phyloP scores from a whole-genome alignment of 164 flowering plant species.

The Hamamelis virginiana region DNA sequence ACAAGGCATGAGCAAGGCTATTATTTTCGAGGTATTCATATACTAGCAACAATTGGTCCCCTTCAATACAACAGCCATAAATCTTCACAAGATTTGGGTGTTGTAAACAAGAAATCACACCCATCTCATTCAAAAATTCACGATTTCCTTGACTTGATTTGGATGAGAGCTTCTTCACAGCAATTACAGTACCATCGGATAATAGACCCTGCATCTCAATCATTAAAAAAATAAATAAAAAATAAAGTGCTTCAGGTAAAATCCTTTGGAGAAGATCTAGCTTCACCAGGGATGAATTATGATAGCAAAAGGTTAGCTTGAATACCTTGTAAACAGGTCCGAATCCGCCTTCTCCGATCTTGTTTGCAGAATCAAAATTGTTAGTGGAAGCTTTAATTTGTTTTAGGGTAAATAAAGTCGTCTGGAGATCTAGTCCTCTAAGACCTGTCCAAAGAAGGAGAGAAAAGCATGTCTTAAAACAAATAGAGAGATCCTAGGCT shows the following conservation, averaged over 20 bases:
- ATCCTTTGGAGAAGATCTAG: no score
- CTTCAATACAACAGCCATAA: conserved; percentile 45
- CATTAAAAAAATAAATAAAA: no score
- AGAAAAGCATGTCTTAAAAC: no score
- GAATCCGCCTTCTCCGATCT: conserved; percentile 76
- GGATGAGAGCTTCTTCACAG: conserved; percentile 45
- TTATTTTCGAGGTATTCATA: conserved; percentile 55
- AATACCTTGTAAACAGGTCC: conserved; percentile 65
- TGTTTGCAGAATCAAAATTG: conserved; percentile 44
- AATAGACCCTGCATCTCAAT: conserved; percentile 26
- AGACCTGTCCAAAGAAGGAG: conserved; percentile 23
- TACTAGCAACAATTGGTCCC: conserved; percentile 35
- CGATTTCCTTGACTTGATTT: conserved; percentile 48
- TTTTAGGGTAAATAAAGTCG: conserved; percentile 39
- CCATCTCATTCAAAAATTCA: conserved; percentile 47
- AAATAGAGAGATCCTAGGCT: no score
- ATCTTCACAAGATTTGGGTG: conserved; percentile 49
- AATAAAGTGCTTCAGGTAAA: no score
- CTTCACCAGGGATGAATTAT: neutral
- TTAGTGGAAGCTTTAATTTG: conserved; percentile 55
- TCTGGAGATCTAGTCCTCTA: conserved; percentile 36
- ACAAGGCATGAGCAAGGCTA: conserved; percentile 41
- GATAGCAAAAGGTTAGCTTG: neutral
- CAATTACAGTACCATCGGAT: conserved; percentile 38
- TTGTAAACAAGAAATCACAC: conserved; percentile 40